Base-by-base conservation (phyloP, 2,329 filamentous ascomycete genomes). In the Fusarium sp. region DNA sequence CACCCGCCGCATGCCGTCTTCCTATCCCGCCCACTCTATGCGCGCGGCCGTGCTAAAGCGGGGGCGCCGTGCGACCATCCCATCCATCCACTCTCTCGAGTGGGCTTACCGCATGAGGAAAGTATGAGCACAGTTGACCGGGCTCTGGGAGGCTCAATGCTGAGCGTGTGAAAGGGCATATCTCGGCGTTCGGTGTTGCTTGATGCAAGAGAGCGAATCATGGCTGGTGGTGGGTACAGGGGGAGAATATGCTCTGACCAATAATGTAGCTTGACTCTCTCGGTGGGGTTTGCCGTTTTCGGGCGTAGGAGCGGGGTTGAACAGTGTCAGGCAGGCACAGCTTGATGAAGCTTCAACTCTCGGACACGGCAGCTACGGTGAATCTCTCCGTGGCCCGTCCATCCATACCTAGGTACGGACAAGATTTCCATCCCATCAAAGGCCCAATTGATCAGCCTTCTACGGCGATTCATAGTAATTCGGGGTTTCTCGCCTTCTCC, bases 101-200 rank as follows among this genome's bases (percentile, higher is more conserved):
- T 42, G 46, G 50, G 59, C 71, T 74, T 74, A 61, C 72, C 69
- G 38, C 58, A 71, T 61, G 58, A 55, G 72, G 72, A 70, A 74
- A 72, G 66, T 61, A 71, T 71, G 65, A 46, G 34, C 61, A 66
- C 51, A 46, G 20, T 46, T 14, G 13, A 46, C 20, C 11, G 10
- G 42, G 42, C 42, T 46, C 20, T 46, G 42, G 9, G 42, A 49
- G 42, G 42, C 42, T 49, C 42, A 46, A 13, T 10, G 62, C 11
- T 20, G 60, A 56, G 44, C 36, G 40, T 60, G 55, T 49, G 50
- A 54, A 58, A 61, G 74, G 74, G 66, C 67, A 73, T 76, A 75
- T 75, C 70, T 76, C 74, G 74, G 74, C 58, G 64, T 76, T 76
- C 74, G 74, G 74, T 18, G 67, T 73, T 68, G 59, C 27, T 25